Evolutionary conservation across 2,329 filamentous ascomycete genomes (phyloP).

Genomic region (Sclerotinia borealis): DNA sequence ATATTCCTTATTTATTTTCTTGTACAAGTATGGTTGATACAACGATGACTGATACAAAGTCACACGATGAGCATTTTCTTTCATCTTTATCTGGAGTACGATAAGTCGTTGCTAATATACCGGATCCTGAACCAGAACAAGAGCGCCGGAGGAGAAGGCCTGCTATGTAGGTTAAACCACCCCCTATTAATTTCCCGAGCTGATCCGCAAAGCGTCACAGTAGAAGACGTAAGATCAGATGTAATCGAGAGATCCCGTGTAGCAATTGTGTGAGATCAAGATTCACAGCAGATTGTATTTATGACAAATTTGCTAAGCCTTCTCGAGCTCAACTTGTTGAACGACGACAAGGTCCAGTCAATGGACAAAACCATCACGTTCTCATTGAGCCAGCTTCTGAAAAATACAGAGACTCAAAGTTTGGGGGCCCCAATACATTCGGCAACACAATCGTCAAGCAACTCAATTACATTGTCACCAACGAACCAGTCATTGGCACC

Average conservation of each 20-base stretch:
- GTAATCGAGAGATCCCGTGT: conserved; percentile 54
- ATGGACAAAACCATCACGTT: background rate
- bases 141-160: conserved; percentile 38
- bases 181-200: conserved; percentile 8
- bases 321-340: background rate
- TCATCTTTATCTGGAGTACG: background rate
- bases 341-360: background rate
- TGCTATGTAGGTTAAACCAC: conserved; percentile 36
- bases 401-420: background rate
- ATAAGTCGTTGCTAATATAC: background rate
- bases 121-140: conserved; percentile 19
- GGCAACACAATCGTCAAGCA: background rate
- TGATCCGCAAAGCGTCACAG: conserved; percentile 35
- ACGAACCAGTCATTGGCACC: background rate
- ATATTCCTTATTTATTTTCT: background rate
- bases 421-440: background rate
- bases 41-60: background rate
- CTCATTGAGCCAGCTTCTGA: background rate
- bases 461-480: background rate
- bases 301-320: conserved; percentile 32
- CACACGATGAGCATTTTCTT: background rate
- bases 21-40: background rate
- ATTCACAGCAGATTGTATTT: conserved; percentile 46
- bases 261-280: conserved; percentile 52
- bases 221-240: conserved; percentile 54